Evolutionary conservation across 73 alveolate genomes (phyloP).

Genomic region (Tetrahymena thermophila): DNA sequence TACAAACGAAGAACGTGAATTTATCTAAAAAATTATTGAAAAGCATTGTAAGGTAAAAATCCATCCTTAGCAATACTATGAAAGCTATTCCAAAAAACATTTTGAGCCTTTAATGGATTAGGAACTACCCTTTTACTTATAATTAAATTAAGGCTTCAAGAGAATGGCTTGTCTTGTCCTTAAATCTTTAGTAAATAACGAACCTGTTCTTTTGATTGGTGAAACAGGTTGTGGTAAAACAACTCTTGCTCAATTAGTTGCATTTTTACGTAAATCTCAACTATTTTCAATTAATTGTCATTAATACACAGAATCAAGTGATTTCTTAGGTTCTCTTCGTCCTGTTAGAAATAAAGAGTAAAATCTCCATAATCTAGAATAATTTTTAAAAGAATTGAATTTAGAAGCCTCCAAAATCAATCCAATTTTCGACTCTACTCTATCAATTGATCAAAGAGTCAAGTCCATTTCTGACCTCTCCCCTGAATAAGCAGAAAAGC

Average conservation of each 20-base stretch:
- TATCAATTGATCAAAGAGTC: neutral
- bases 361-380: neutral
- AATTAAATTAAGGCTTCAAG: conserved; percentile 76
- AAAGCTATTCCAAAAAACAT: conserved; percentile 53
- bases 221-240: conserved; percentile 99
- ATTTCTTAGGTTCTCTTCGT: conserved; percentile 89
- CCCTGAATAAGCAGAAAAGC: neutral
- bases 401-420: neutral
- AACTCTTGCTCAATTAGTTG: conserved; percentile 77
- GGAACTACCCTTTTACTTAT: conserved; percentile 7
- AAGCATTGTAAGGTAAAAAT: conserved; percentile 67
- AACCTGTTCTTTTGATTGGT: conserved; percentile 98
- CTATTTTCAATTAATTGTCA: conserved; percentile 94
- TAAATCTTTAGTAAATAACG: conserved; percentile 85
- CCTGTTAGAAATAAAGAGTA: conserved; percentile 56
- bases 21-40: conserved; percentile 75
- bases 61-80: conserved; percentile 58
- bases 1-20: conserved; percentile 79
- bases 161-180: conserved; percentile 93
- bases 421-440: neutral
- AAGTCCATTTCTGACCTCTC: neutral
- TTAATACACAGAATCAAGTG: conserved; percentile 98
- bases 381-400: neutral
- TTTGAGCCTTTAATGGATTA: conserved; percentile 2
- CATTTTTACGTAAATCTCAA: conserved; percentile 47